A percentile compares a stretch with the other conserved stretches of the same genome.
These are phyloP conservation scores for Coriolopsis trogii DNA, from an alignment of 1,284 basidiomycete genomes.

Conservation along the genomic window DNA sequence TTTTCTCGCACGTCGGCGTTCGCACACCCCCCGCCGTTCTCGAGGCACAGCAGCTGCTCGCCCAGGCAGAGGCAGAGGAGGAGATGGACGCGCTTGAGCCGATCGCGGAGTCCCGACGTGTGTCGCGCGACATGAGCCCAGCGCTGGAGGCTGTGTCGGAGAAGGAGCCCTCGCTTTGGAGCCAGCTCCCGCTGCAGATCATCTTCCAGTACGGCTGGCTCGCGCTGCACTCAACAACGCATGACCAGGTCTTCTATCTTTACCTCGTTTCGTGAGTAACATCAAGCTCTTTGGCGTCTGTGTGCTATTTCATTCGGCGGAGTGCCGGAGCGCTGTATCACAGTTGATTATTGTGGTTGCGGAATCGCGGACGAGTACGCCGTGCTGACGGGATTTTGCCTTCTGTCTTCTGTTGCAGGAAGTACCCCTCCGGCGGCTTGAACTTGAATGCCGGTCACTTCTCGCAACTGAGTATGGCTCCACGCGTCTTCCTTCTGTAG, in stretches of 20 bases:
- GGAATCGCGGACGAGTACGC: too few species aligned
- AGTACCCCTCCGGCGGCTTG: slow-evolving; percentile 71
- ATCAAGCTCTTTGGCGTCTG: too few species aligned
- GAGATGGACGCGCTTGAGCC: slow-evolving; percentile 48
- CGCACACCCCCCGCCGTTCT: slow-evolving; percentile 70
- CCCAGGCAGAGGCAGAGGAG: slow-evolving; percentile 44
- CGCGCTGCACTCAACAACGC: slow-evolving; percentile 81
- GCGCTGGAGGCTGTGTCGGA: slow-evolving; percentile 30
- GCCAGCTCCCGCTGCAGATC: slow-evolving; percentile 68
- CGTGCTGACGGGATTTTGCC: not conserved
- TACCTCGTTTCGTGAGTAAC: slow-evolving; percentile 81
- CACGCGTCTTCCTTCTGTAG: too few species aligned
- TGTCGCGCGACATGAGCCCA: slow-evolving; percentile 23
- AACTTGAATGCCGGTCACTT: slow-evolving; percentile 80
- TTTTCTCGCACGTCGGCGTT: slow-evolving; percentile 81
- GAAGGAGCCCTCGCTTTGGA: slow-evolving; percentile 61
- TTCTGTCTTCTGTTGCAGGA: slow-evolving; percentile 44
- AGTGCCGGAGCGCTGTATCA: too few species aligned
- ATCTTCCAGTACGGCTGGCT: slow-evolving; percentile 81
- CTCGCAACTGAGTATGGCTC: slow-evolving; percentile 78
- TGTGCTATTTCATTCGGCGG: not conserved
- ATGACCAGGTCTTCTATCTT: slow-evolving; percentile 83
- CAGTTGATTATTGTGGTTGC: too few species aligned
- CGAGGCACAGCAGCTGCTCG: slow-evolving; percentile 63
- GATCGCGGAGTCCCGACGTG: slow-evolving; percentile 51